phyloP scores from a whole-genome alignment of 2,329 filamentous ascomycete genomes.

The Bipolaris victoriae region DNA sequence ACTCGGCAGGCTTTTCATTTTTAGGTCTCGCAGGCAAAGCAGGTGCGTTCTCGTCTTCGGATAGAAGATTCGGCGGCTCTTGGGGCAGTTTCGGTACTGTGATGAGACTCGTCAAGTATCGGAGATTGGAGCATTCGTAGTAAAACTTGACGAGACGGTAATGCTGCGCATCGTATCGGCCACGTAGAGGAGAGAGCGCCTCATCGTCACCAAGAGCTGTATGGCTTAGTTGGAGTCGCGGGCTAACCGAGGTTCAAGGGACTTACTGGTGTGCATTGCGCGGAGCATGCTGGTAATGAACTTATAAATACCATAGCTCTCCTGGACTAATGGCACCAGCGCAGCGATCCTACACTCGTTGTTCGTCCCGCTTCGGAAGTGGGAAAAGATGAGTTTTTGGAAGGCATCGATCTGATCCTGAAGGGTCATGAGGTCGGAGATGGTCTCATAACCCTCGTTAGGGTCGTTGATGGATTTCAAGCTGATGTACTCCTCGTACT shows the following conservation, averaged over 20 bases:
- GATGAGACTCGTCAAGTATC: conserved; percentile 94
- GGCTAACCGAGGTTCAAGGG: neutral
- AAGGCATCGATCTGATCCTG: conserved; percentile 99
- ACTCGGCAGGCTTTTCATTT: conserved; percentile 62
- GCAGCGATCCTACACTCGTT: conserved; percentile 97
- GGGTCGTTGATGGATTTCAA: conserved; percentile 98
- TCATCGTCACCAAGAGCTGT: conserved; percentile 90
- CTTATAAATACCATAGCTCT: conserved; percentile 99
- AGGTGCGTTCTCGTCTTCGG: conserved; percentile 80
- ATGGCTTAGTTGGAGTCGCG: conserved; percentile 17
- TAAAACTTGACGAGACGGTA: conserved; percentile 97
- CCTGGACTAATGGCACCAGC: conserved; percentile 89
- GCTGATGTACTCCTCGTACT: conserved; percentile 98
- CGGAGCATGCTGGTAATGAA: conserved; percentile 99
- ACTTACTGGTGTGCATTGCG: conserved; percentile 92
- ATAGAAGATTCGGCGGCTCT: conserved; percentile 86
- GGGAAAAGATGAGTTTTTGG: conserved; percentile 97
- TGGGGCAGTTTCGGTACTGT: conserved; percentile 95
- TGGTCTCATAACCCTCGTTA: conserved; percentile 96
- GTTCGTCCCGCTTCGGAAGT: conserved; percentile 88
- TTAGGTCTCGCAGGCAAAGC: conserved; percentile 78
- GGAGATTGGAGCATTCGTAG: conserved; percentile 97
- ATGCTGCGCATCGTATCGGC: conserved; percentile 92
- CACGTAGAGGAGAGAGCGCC: conserved; percentile 83
- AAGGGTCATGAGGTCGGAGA: conserved; percentile 92